phyloP scores from a whole-genome alignment of 768 basidiomycete genomes.

The Lactarius evosmus region DNA sequence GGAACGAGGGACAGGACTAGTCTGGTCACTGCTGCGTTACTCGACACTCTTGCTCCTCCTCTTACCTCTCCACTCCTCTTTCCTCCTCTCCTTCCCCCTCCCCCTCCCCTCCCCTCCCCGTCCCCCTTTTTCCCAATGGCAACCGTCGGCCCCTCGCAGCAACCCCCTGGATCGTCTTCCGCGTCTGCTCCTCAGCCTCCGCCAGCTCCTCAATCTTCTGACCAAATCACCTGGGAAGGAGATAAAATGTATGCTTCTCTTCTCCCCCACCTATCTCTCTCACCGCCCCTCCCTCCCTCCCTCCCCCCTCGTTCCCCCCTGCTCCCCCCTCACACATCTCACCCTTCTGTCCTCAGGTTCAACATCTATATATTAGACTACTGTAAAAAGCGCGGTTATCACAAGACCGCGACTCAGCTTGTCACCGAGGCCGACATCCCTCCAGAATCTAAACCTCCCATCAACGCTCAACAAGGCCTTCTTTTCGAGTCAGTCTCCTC shows the following conservation, averaged over 20 bases:
- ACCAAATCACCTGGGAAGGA: slow-evolving; percentile 67
- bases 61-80: slow-evolving; percentile 10
- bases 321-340: slow-evolving; percentile 34
- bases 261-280: slow-evolving; percentile 8
- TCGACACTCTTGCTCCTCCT: slow-evolving; percentile 12
- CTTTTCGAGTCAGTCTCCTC: slow-evolving; percentile 66
- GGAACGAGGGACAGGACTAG: not conserved
- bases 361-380: slow-evolving; percentile 90
- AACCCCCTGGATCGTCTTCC: slow-evolving; percentile 14
- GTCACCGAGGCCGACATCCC: slow-evolving; percentile 63
- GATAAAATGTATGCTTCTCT: slow-evolving; percentile 66
- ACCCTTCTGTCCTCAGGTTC: slow-evolving; percentile 51
- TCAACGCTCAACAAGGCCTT: slow-evolving; percentile 79
- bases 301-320: slow-evolving; percentile 1
- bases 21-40: slow-evolving; percentile 11
- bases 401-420: slow-evolving; percentile 68
- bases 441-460: slow-evolving; percentile 63
- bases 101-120: not conserved
- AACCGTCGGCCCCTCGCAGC: slow-evolving; percentile 22
- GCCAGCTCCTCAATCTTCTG: slow-evolving; percentile 19
- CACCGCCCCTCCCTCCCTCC: not conserved
- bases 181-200: slow-evolving; percentile 24
- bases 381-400: slow-evolving; percentile 74
- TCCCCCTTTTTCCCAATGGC: slow-evolving; percentile 15
- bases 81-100: not conserved